Conservation (phyloP, 1,284 basidiomycete genomes). For the Cutaneotrichosporon arboriforme region DNA sequence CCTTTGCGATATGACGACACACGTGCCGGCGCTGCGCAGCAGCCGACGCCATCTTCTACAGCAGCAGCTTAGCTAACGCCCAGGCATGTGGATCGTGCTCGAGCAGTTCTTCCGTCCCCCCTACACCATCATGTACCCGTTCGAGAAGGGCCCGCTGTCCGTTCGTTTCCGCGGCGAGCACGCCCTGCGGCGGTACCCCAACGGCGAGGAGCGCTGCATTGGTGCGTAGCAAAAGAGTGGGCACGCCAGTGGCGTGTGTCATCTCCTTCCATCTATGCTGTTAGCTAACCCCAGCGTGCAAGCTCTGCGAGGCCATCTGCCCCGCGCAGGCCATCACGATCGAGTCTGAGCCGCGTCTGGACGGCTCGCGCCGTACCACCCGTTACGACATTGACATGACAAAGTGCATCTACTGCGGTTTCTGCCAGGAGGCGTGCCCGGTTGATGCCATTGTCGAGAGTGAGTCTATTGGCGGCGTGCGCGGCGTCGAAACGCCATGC, state of each 20-base stretch:
- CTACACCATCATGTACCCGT: constrained; percentile 85
- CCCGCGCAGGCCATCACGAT: constrained; percentile 99
- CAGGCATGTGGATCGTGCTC: constrained; percentile 99
- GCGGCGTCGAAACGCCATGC: not conserved
- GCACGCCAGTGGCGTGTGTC: too few relatives aligned
- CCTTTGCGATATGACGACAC: not conserved
- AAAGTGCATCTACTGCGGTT: constrained; percentile 94
- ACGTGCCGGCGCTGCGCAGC: not conserved
- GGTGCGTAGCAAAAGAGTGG: constrained; percentile 65
- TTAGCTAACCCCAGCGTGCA: constrained; percentile 70
- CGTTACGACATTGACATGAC: constrained; percentile 96
- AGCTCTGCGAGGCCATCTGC: constrained; percentile 98
- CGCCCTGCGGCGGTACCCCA: constrained; percentile 94
- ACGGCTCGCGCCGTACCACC: constrained; percentile 94
- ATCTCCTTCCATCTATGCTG: too few relatives aligned
- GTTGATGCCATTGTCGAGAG: constrained; percentile 99
- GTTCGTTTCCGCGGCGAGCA: constrained; percentile 99
- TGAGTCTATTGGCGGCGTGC: constrained; percentile 49
- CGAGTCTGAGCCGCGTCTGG: constrained; percentile 91
- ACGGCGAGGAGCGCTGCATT: constrained; percentile 98
- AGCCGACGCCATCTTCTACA: not conserved
- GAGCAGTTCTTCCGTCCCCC: constrained; percentile 97
- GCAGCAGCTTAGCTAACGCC: too few relatives aligned
- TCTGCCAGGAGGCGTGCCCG: constrained; percentile 98
- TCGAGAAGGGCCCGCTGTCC: constrained; percentile 95